Percentiles rank a stretch among this genome's conserved stretches.
Conservation (phyloP, 2,329 filamentous ascomycete genomes). For the Tolypocladium ovalisporum region DNA sequence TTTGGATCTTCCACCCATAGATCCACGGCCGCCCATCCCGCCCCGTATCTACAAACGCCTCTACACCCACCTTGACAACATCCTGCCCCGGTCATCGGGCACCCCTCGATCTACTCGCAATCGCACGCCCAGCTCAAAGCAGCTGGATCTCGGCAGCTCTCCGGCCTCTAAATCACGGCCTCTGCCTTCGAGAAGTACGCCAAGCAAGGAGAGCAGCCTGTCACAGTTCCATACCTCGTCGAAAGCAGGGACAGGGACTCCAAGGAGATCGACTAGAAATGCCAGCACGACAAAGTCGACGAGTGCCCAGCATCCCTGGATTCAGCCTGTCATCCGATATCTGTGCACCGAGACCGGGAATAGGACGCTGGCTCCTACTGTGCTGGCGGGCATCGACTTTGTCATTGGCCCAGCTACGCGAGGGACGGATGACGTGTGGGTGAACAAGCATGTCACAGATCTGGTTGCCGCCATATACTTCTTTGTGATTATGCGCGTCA, state of each 20-base stretch:
- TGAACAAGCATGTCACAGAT: slow-evolving; percentile 35
- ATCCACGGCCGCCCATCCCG: slow-evolving; percentile 65
- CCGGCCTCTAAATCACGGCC: slow-evolving; percentile 17
- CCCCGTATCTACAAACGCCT: slow-evolving; percentile 77
- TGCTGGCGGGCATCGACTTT: slow-evolving; percentile 62
- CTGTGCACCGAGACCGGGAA: slow-evolving; percentile 51
- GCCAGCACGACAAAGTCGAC: slow-evolving; percentile 14
- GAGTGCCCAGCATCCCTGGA: slow-evolving; percentile 48
- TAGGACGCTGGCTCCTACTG: slow-evolving; percentile 54
- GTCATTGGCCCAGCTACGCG: slow-evolving; percentile 33
- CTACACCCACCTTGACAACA: slow-evolving; percentile 67
- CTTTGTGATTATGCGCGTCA: slow-evolving; percentile 43
- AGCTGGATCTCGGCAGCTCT: slow-evolving; percentile 13
- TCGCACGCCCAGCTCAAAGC: slow-evolving; percentile 23
- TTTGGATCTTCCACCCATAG: slow-evolving; percentile 67
- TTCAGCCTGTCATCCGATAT: slow-evolving; percentile 55
- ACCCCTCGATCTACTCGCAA: slow-evolving; percentile 18
- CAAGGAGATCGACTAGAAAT: slow-evolving; percentile 30
- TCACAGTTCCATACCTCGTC: slow-evolving; percentile 29
- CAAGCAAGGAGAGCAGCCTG: slow-evolving; percentile 33
- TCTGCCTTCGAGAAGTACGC: slow-evolving; percentile 30
- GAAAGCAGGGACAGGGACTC: slow-evolving; percentile 19
- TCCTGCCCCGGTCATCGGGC: slow-evolving; percentile 39
- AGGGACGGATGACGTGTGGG: slow-evolving; percentile 36
- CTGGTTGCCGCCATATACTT: slow-evolving; percentile 51